Evolutionary conservation across 176 grass and related monocot species (phyloP).

Genomic region (Calamus simplicifolius): DNA sequence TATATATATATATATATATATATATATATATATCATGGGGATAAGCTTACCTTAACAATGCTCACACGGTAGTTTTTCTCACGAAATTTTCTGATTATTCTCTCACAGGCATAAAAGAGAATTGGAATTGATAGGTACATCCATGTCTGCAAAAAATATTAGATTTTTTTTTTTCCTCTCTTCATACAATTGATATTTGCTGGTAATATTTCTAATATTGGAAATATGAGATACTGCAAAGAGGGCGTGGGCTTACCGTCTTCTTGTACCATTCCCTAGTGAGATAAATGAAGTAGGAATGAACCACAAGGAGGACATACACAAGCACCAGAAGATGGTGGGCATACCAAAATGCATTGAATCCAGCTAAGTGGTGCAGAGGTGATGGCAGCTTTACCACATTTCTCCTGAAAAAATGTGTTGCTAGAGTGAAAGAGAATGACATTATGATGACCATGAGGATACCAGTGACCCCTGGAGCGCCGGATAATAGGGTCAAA

Average conservation of each 20-base stretch:
- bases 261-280: constrained; percentile 90
- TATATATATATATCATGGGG: no score
- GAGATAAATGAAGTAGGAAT: constrained; percentile 96
- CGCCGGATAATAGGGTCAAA: constrained; percentile 40
- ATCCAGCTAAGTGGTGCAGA: constrained; percentile 87
- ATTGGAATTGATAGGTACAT: constrained; percentile 12
- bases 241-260: constrained; percentile 38
- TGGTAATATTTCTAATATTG: no score
- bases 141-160: constrained; percentile 1
- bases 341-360: constrained; percentile 98
- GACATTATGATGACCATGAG: constrained; percentile 96
- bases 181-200: no score
- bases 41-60: constrained; percentile 57
- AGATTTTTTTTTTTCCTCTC: background rate
- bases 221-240: no score
- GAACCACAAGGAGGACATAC: constrained; percentile 72
- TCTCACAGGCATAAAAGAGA: constrained; percentile 6
- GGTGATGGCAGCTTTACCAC: constrained; percentile 85
- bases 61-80: constrained; percentile 65
- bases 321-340: constrained; percentile 82
- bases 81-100: constrained; percentile 42
- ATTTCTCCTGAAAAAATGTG: constrained; percentile 70
- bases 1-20: no score
- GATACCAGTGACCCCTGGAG: constrained; percentile 72
- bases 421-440: constrained; percentile 90